phyloP scores from a whole-genome alignment of 331 rosid genomes.

The Dryas integrifolia region DNA sequence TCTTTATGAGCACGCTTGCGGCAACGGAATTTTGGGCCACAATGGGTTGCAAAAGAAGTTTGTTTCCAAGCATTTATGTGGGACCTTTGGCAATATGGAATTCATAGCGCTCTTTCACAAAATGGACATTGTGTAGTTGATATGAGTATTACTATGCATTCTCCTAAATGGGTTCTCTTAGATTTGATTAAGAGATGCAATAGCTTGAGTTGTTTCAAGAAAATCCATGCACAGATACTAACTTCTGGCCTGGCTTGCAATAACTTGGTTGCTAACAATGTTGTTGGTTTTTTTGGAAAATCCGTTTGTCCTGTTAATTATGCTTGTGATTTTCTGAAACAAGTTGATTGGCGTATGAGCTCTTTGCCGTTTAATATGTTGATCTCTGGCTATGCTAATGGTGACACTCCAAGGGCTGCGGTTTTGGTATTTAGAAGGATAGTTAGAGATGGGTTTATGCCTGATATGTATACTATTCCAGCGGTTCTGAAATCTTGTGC shows the following conservation, averaged over 20 bases:
- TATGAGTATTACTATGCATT: slow-evolving; percentile 29
- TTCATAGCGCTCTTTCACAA: neutral
- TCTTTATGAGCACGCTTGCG: neutral
- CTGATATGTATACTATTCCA: slow-evolving; percentile 67
- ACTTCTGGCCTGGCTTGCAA: slow-evolving; percentile 51
- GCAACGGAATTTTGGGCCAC: neutral
- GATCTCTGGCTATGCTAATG: slow-evolving; percentile 50
- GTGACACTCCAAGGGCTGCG: slow-evolving; percentile 44
- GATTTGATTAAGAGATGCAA: slow-evolving; percentile 51
- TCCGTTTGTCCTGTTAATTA: slow-evolving; percentile 37
- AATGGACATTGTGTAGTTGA: slow-evolving; percentile 9
- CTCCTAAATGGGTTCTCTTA: slow-evolving; percentile 56
- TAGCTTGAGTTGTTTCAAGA: slow-evolving; percentile 46
- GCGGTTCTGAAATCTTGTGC: slow-evolving; percentile 75
- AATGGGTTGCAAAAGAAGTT: neutral
- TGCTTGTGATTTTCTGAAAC: slow-evolving; percentile 68
- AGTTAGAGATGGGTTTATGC: slow-evolving; percentile 60
- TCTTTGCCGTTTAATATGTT: slow-evolving; percentile 63
- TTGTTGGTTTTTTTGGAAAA: slow-evolving; percentile 55
- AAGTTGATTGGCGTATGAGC: slow-evolving; percentile 50
- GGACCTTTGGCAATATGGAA: neutral
- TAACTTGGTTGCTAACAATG: slow-evolving; percentile 45
- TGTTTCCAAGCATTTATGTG: neutral
- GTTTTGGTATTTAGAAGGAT: slow-evolving; percentile 43
- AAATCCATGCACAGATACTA: slow-evolving; percentile 51